These are phyloP conservation scores for Zygoascus hellenicus DNA, from an alignment of 1,139 yeast genomes.

Conservation along the genomic window DNA sequence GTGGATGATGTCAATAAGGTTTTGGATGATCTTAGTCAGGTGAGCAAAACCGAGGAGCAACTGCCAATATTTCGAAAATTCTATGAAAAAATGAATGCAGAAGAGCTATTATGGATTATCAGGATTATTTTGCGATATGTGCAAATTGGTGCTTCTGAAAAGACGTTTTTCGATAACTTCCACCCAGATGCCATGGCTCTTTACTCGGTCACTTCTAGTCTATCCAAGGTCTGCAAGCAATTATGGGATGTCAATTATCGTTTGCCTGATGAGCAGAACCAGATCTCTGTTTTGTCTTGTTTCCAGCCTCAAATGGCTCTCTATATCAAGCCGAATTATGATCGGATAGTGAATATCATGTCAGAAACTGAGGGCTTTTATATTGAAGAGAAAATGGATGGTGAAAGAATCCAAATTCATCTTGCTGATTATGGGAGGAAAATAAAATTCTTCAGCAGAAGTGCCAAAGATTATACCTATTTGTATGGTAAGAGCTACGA, in stretches of 20 bases:
- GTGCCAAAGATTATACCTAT: conserved; percentile 66
- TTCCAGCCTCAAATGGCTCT: conserved; percentile 62
- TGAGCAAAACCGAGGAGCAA: conserved; percentile 26
- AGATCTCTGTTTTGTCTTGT: conserved; percentile 41
- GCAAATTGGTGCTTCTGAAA: conserved; percentile 52
- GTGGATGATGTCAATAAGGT: conserved; percentile 53
- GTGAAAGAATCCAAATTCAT: conserved; percentile 81
- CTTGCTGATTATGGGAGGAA: conserved; percentile 37
- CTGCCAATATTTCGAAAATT: conserved; percentile 43
- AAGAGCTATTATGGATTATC: conserved; percentile 66
- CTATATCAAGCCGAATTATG: conserved; percentile 46
- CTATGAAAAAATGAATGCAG: conserved; percentile 50
- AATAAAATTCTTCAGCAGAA: conserved; percentile 61
- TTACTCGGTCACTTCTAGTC: conserved; percentile 60
- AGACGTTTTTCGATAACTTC: conserved; percentile 58
- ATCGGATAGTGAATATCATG: conserved; percentile 43
- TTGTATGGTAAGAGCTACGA: conserved; percentile 62
- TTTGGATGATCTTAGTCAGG: conserved; percentile 47
- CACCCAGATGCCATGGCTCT: conserved; percentile 74
- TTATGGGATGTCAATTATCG: conserved; percentile 39
- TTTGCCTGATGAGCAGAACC: conserved; percentile 16
- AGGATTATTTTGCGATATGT: conserved; percentile 51
- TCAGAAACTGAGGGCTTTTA: conserved; percentile 42
- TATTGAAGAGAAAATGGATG: conserved; percentile 91
- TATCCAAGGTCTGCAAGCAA: conserved; percentile 56